Base-by-base conservation (phyloP, 306 rosid genomes). In the Dalbergia cochinchinensis region DNA sequence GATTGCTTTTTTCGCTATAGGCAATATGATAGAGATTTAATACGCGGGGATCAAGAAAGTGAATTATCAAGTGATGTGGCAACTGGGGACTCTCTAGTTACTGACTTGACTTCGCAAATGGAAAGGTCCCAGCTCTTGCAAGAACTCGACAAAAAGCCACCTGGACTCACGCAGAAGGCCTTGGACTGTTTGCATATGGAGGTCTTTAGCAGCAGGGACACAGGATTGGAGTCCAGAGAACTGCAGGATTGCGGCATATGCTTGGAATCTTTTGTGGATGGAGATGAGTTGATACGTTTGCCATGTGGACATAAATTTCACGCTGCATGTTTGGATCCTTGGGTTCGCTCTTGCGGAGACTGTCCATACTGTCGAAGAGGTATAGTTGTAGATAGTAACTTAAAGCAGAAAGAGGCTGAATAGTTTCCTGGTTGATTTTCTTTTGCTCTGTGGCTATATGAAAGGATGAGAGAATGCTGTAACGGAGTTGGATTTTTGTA, bases 291-390 rank as follows among this genome's bases (percentile, higher is more conserved):
- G 71, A 80, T 86, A 74, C 77, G 71, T 77, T 81, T 94, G 86
- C 90, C 91, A 3, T 94, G 98, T 83, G 88, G 73, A 5, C 98
- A 94, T 83, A 86, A 85, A 74, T 92, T 94, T 77, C 98, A 94
- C 78, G 73, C 84, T 78, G 83, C 67, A 34, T 94, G 98, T 77
- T 85, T 94, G 89, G 87, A 81, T 81, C 97, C 90, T 42, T 94
- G 98, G 98, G 80, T 90, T 83, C 90, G 85, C 66, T 71, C 79
- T 48, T 89, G 91, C 42, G 98, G 95, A 18, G 97, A 94, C 63
- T 94, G 98, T 67, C 98, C 97, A 0, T 91, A 80, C 72, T 94
- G 98, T 80, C 91, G 97, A 60, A 85, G 88, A 78, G 69, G 64
- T 72, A 86, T 94, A 78, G 81, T 67, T 80, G 67, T 87, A 81